Evolutionary conservation across 1,139 yeast species (phyloP).

Genomic region (Pichia sp.): DNA sequence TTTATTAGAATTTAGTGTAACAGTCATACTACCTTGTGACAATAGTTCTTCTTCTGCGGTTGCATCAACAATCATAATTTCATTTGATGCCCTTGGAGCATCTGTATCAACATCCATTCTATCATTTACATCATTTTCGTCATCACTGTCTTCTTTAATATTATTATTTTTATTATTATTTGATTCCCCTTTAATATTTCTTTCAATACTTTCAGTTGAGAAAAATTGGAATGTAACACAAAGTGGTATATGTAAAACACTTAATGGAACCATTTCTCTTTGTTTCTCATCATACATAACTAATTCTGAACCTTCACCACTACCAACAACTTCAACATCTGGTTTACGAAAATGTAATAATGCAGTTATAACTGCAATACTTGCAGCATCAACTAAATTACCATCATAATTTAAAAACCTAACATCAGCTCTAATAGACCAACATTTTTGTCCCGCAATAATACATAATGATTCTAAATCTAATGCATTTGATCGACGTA

Average conservation of each 20-base stretch:
- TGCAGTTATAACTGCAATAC: conserved; percentile 86
- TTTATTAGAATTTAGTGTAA: conserved; percentile 82
- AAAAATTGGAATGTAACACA: conserved; percentile 87
- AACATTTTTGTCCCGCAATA: conserved; percentile 83
- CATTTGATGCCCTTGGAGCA: conserved; percentile 30
- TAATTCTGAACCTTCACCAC: conserved; percentile 33
- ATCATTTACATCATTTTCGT: conserved; percentile 8
- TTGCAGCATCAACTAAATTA: conserved; percentile 82
- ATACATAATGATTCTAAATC: conserved; percentile 89
- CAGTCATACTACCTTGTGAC: conserved; percentile 73
- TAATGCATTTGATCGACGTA: conserved; percentile 81
- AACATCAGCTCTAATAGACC: conserved; percentile 86
- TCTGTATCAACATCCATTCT: conserved; percentile 8
- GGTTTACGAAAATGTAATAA: conserved; percentile 79
- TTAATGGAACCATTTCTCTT: conserved; percentile 80
- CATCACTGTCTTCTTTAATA: conserved; percentile 6
- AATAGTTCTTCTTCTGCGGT: conserved; percentile 69
- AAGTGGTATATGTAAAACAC: conserved; percentile 82
- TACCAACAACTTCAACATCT: conserved; percentile 73
- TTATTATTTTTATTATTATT: conserved; percentile 21
- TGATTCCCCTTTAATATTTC: conserved; percentile 60
- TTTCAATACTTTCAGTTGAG: conserved; percentile 58
- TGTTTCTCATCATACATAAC: conserved; percentile 68
- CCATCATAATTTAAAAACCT: conserved; percentile 90
- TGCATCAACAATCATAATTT: conserved; percentile 70